Percentiles rank a stretch among this genome's conserved stretches.
Conservation (phyloP, 345 rosid species). For the Psidium friedrichsthalianum region DNA sequence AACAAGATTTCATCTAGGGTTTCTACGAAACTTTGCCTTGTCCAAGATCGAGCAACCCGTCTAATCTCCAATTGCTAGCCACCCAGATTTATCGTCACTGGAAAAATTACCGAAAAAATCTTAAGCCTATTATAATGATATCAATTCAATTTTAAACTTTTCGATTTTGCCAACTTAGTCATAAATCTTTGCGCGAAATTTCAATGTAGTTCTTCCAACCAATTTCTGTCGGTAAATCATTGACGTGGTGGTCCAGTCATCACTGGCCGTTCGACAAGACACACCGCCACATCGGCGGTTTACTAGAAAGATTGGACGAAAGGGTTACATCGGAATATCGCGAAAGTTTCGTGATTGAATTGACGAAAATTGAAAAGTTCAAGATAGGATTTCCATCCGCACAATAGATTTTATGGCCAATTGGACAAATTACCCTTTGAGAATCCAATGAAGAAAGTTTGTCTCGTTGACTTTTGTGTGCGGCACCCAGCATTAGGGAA, state of each 20-base stretch:
- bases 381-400: rapidly evolving
- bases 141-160: background rate
- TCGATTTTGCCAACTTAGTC: rapidly evolving
- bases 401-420: rapidly evolving
- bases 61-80: background rate
- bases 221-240: rapidly evolving
- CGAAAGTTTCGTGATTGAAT: rapidly evolving
- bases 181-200: background rate
- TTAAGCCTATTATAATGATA: rapidly evolving
- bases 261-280: rapidly evolving
- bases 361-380: background rate
- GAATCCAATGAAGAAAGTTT: background rate
- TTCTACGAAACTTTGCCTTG: too few relatives aligned
- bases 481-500: too few relatives aligned
- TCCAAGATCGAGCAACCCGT: background rate
- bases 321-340: background rate
- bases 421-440: background rate
- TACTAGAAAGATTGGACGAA: rapidly evolving
- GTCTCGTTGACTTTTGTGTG: background rate
- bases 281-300: rapidly evolving
- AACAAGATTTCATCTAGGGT: too few relatives aligned
- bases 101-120: too few relatives aligned
- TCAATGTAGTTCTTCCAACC: background rate
- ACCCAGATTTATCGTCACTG: background rate
- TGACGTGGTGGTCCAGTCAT: rapidly evolving